Conservation (phyloP, 768 basidiomycete genomes). For the Xerocomus brunneocitrinus region DNA sequence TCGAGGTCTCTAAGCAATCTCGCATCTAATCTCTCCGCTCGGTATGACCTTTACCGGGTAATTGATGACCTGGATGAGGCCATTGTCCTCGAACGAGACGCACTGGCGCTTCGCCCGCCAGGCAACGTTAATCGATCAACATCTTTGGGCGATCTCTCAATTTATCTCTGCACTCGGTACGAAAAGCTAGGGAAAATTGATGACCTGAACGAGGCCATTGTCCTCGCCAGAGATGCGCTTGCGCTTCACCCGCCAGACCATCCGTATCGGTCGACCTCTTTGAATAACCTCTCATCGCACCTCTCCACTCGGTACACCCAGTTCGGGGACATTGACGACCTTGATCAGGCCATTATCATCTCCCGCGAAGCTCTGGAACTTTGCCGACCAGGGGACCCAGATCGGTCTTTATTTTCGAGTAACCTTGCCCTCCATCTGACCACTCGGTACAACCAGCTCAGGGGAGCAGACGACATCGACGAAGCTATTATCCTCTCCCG, state of each 20-base stretch:
- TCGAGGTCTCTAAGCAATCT: neutral
- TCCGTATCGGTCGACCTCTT: neutral
- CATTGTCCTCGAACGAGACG: neutral
- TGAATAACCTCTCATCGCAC: neutral
- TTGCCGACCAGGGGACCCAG: neutral
- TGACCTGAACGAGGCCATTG: neutral
- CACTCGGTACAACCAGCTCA: neutral
- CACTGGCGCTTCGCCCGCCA: neutral
- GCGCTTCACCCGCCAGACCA: neutral
- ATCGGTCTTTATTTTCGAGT: neutral
- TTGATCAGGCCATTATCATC: neutral
- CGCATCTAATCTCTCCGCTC: neutral
- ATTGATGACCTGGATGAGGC: neutral
- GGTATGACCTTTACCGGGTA: neutral
- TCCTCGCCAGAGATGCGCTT: neutral
- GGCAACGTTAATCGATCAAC: neutral
- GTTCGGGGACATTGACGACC: neutral
- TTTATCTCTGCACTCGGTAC: neutral
- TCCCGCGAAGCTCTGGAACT: neutral
- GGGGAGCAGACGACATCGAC: neutral
- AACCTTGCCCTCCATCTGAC: neutral
- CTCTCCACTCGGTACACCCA: neutral
- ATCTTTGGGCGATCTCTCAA: neutral
- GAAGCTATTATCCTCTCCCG: neutral
- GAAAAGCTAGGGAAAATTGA: neutral